These are phyloP conservation scores for Paspalum vaginatum DNA, from an alignment of 176 grass and related monocot species.

Conservation along the genomic window DNA sequence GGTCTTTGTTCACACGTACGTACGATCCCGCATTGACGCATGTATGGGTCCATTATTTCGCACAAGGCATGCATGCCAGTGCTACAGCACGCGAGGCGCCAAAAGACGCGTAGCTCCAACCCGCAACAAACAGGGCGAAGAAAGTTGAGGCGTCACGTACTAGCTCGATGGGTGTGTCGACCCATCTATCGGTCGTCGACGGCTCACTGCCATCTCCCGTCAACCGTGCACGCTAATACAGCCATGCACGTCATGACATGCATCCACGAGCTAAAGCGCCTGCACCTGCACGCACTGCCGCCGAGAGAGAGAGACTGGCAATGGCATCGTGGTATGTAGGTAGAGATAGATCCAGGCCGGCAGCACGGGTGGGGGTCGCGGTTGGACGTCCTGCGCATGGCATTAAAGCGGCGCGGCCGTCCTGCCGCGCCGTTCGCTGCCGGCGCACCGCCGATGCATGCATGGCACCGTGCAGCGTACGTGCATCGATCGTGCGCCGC, in stretches of 20 bases:
- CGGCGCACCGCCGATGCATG: not conserved
- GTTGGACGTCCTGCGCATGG: not conserved
- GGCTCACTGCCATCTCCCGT: constrained; percentile 22
- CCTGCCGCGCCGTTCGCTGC: not conserved
- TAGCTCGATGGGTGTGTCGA: too few relatives aligned
- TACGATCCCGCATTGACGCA: too few relatives aligned
- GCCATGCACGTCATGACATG: not conserved
- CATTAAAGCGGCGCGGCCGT: not conserved
- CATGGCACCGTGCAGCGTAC: too few relatives aligned
- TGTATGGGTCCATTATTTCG: too few relatives aligned
- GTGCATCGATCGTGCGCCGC: too few relatives aligned
- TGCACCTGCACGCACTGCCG: too few relatives aligned
- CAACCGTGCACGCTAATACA: not conserved
- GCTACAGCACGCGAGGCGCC: not conserved
- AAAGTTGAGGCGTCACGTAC: constrained; percentile 5
- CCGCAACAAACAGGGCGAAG: not conserved
- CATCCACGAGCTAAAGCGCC: not conserved
- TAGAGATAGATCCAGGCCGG: too few relatives aligned
- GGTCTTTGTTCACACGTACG: not conserved
- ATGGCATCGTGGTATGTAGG: too few relatives aligned
- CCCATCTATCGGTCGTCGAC: not conserved
- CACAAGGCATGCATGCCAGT: too few relatives aligned
- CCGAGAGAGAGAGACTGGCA: not conserved
- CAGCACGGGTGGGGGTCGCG: too few relatives aligned
- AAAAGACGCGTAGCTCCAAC: not conserved